These are phyloP conservation scores for Botrytis squamosa DNA, from an alignment of 2,329 filamentous ascomycete species.

Conservation along the genomic window DNA sequence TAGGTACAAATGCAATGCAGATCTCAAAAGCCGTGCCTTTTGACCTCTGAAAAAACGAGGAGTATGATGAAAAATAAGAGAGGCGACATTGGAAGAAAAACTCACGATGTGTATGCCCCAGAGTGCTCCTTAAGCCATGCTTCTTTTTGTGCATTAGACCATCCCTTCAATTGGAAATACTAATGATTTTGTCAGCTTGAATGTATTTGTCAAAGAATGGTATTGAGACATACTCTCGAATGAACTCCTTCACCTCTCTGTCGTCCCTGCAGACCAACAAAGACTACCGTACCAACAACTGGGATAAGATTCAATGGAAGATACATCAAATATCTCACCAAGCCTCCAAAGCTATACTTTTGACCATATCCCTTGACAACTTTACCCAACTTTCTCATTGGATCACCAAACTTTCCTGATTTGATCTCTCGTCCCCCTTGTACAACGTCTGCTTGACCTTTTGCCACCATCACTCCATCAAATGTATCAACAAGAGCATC, in stretches of 20 bases:
- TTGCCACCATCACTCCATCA: conserved; percentile 65
- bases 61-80: background rate
- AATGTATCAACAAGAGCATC: conserved; percentile 87
- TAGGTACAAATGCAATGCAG: conserved; percentile 12
- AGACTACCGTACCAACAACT: conserved; percentile 78
- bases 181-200: conserved; percentile 44
- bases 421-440: conserved; percentile 73
- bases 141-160: conserved; percentile 63
- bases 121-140: conserved; percentile 69
- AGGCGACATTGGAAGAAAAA: background rate
- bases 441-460: conserved; percentile 59
- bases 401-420: conserved; percentile 49
- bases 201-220: background rate
- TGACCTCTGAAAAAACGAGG: background rate
- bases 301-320: conserved; percentile 92
- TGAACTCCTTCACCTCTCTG: conserved; percentile 45
- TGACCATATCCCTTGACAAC: conserved; percentile 57
- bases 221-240: conserved; percentile 48
- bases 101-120: conserved; percentile 79
- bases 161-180: conserved; percentile 91
- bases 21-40: background rate
- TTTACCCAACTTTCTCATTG: conserved; percentile 55
- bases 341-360: conserved; percentile 56
- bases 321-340: conserved; percentile 69
- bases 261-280: conserved; percentile 72